Percentiles rank a stretch among this genome's conserved stretches.
These are phyloP conservation scores for Candida sanyaensis DNA, from an alignment of 1,139 yeast species.

Conservation along the genomic window DNA sequence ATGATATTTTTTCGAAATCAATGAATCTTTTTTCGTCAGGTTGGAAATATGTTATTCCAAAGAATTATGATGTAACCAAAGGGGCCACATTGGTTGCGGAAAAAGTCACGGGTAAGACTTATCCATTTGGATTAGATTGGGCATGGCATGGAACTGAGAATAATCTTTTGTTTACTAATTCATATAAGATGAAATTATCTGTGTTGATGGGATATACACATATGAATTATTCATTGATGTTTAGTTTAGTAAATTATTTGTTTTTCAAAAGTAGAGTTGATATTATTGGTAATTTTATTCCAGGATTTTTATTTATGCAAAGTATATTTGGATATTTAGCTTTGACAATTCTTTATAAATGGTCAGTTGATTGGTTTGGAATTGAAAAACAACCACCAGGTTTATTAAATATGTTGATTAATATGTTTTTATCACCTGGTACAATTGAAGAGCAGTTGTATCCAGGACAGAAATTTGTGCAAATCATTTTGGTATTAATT, in stretches of 20 bases:
- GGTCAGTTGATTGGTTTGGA: conserved; percentile 92
- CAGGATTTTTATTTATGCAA: conserved; percentile 93
- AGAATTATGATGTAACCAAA: conserved; percentile 60
- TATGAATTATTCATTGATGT: conserved; percentile 87
- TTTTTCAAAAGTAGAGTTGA: conserved; percentile 79
- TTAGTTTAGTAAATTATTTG: conserved; percentile 79
- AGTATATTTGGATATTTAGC: conserved; percentile 91
- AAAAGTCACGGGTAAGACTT: conserved; percentile 56
- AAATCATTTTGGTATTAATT: conserved; percentile 66
- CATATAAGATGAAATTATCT: conserved; percentile 95
- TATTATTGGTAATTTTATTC: conserved; percentile 89
- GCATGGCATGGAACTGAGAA: conserved; percentile 98
- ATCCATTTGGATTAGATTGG: conserved; percentile 87
- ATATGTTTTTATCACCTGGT: conserved; percentile 96
- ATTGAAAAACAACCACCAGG: conserved; percentile 85
- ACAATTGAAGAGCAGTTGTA: conserved; percentile 79
- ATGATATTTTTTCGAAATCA: conserved; percentile 88
- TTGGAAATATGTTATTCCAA: conserved; percentile 82
- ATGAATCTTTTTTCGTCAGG: conserved; percentile 85
- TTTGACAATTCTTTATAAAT: conserved; percentile 83
- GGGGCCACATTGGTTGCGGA: conserved; percentile 58
- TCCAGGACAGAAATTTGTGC: conserved; percentile 82
- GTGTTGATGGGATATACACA: conserved; percentile 93
- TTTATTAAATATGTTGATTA: conserved; percentile 87
- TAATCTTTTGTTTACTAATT: conserved; percentile 83